Conservation (phyloP, 129 eudicot species). For the Solidago caesia region DNA sequence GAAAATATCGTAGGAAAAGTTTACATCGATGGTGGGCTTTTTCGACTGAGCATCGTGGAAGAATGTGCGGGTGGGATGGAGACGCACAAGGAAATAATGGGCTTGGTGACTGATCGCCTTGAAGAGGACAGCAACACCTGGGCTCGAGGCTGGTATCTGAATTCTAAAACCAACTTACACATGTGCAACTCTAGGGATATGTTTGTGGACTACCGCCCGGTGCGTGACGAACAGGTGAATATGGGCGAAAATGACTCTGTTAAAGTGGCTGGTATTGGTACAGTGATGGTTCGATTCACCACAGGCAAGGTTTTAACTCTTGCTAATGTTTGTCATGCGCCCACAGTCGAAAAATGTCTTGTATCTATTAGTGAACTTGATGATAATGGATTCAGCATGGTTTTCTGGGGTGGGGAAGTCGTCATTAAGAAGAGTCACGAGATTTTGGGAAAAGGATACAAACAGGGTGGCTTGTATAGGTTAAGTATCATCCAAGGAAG, state of each 20-base stretch:
- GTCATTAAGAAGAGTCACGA: background rate
- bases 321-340: background rate
- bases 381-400: background rate
- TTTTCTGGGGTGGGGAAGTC: background rate
- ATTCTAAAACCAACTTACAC: background rate
- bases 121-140: background rate
- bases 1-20: background rate
- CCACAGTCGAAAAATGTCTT: background rate
- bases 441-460: background rate
- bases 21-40: background rate
- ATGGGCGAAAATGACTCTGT: background rate
- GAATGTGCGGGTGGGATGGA: background rate
- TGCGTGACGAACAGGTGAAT: background rate
- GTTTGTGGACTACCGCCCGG: conserved; percentile 7
- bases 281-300: conserved; percentile 2
- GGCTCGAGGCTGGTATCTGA: background rate
- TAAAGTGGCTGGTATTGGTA: conserved; percentile 11
- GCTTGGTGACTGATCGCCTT: background rate
- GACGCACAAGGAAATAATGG: background rate
- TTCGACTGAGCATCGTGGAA: background rate
- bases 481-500: background rate
- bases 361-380: background rate
- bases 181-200: conserved; percentile 10
- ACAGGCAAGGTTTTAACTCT: conserved; percentile 7
- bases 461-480: background rate